These are phyloP conservation scores for Plicaturopsis crispa DNA, from an alignment of 768 basidiomycete genomes.

Conservation along the genomic window DNA sequence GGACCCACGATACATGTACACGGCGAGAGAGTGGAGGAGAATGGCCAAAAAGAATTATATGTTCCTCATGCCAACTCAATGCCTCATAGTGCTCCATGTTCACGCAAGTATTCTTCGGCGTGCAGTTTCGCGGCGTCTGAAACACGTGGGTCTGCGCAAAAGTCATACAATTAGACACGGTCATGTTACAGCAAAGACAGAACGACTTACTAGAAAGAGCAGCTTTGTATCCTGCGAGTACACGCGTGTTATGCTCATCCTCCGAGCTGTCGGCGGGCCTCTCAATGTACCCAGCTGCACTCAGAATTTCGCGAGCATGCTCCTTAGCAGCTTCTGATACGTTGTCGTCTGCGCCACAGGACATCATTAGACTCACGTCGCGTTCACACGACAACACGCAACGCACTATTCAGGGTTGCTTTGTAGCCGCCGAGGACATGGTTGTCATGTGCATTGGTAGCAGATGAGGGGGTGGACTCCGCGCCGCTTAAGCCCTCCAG, in stretches of 20 bases:
- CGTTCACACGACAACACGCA: not conserved
- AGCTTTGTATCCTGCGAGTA: constrained; percentile 51
- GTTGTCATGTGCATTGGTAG: not conserved
- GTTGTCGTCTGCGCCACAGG: constrained; percentile 28
- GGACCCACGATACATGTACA: too few species aligned
- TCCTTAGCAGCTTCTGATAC: constrained; percentile 42
- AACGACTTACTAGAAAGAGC: constrained; percentile 35
- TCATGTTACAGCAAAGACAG: not conserved
- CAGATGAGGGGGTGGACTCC: constrained; percentile 1
- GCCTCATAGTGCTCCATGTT: constrained; percentile 14
- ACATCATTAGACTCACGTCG: not conserved
- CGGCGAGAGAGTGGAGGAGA: too few species aligned
- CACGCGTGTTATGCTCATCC: constrained; percentile 35
- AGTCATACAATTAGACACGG: constrained; percentile 2
- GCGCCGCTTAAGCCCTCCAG: constrained; percentile 31
- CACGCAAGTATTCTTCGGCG: constrained; percentile 31
- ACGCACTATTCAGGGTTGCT: constrained; percentile 37
- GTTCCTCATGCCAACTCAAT: too few species aligned
- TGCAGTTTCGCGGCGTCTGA: constrained; percentile 42
- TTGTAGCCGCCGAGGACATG: constrained; percentile 35
- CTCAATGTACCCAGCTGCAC: constrained; percentile 32
- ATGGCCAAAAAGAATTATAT: too few species aligned
- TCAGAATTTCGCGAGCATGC: constrained; percentile 47
- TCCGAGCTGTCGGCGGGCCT: constrained; percentile 19
- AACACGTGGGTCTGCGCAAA: constrained; percentile 33